Evolutionary conservation across 306 rosid genomes (phyloP).

Genomic region (Cucumis sativus): Cucumber_9930_V3 NC_026657.2:15028001-15028500

Average conservation of each 20-base stretch:
- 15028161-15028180: constrained; percentile 30
- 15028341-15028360: neutral
- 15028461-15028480: neutral
- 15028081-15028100: constrained; percentile 31
- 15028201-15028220: constrained; percentile 72
- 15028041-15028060: constrained; percentile 43
- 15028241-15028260: constrained; percentile 15
- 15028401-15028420: neutral
- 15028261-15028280: neutral
- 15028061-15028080: constrained; percentile 34
- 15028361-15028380: neutral
- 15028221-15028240: constrained; percentile 47
- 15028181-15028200: constrained; percentile 52
- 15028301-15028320: neutral
- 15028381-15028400: neutral
- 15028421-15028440: neutral
- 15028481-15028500: too few relatives aligned
- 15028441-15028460: neutral
- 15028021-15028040: constrained; percentile 54
- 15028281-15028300: neutral
- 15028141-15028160: constrained; percentile 51
- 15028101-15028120: constrained; percentile 41
- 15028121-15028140: constrained; percentile 42
- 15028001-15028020: constrained; percentile 50
- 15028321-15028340: neutral